Percentiles rank a stretch among this genome's conserved stretches.
phyloP scores from a whole-genome alignment of 257 asterid genomes.

The Plantago ovata region DNA sequence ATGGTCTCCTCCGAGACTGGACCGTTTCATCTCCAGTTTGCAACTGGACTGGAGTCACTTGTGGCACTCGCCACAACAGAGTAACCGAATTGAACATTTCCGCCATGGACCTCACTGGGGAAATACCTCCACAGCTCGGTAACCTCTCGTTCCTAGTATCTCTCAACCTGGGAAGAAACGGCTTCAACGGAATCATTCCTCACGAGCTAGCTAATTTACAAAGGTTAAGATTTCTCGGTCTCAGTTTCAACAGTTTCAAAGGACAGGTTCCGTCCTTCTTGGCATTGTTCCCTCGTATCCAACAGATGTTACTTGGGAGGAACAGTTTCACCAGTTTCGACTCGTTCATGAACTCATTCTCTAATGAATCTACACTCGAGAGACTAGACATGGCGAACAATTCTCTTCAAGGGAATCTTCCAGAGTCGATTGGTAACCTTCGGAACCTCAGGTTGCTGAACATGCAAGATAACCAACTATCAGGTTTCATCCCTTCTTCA shows the following conservation, averaged over 20 bases:
- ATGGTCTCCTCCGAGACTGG: background rate
- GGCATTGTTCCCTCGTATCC: no score
- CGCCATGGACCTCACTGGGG: constrained; percentile 2
- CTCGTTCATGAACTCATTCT: background rate
- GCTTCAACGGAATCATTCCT: background rate
- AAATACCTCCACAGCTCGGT: background rate
- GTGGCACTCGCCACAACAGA: constrained; percentile 12
- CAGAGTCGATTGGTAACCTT: background rate
- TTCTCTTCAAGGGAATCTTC: constrained; percentile 1
- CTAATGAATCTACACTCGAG: background rate
- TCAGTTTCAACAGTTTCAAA: background rate
- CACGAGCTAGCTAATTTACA: background rate
- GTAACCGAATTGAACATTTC: constrained; percentile 6
- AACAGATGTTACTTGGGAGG: no score
- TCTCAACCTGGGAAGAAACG: constrained; percentile 6
- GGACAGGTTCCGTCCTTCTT: no score
- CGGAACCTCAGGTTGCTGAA: background rate
- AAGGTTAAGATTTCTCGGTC: background rate
- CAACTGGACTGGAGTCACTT: constrained; percentile 18
- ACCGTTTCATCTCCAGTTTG: background rate
- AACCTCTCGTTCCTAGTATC: constrained; percentile 6
- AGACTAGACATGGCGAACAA: background rate
- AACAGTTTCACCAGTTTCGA: background rate
- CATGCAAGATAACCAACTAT: background rate
- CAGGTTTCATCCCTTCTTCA: constrained; percentile 1